These are phyloP conservation scores for Sugiyamaella marilandica DNA, from an alignment of 805 yeast species.

Conservation along the genomic window DNA sequence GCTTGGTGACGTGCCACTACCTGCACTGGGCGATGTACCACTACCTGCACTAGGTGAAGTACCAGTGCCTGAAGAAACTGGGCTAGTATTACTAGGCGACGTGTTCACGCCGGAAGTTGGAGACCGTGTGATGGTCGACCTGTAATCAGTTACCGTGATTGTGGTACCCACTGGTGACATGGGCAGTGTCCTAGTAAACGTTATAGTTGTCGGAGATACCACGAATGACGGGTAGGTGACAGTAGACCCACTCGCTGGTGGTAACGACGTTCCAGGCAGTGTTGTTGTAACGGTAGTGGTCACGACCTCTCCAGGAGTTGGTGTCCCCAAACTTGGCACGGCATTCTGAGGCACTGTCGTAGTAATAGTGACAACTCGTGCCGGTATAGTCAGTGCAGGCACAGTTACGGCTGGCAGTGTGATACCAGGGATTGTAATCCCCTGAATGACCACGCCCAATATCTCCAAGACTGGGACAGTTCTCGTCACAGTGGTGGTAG, in stretches of 20 bases:
- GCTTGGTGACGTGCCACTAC: no score
- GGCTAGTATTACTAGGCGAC: not conserved
- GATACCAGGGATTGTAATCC: slow-evolving; percentile 13
- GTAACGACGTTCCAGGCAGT: not conserved
- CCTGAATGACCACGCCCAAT: not conserved
- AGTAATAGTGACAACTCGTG: slow-evolving; percentile 6
- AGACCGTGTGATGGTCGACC: not conserved
- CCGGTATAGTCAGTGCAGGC: slow-evolving; percentile 11
- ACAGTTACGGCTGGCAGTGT: slow-evolving; percentile 15
- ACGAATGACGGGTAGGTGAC: slow-evolving; percentile 2
- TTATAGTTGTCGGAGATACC: not conserved
- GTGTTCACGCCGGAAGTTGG: not conserved
- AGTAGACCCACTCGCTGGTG: not conserved
- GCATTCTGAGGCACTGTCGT: not conserved
- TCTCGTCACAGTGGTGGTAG: not conserved
- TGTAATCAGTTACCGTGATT: not conserved
- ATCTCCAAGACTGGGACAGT: not conserved
- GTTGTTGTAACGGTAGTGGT: slow-evolving; percentile 2
- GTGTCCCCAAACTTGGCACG: not conserved
- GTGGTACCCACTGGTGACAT: not conserved
- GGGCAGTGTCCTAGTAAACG: not conserved
- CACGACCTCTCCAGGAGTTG: not conserved
- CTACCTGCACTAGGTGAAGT: not conserved
- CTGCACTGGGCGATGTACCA: not conserved
- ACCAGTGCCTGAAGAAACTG: not conserved